Evolutionary conservation across 2,329 filamentous ascomycete genomes (phyloP).

Genomic region (Penicillium occitanis): DNA sequence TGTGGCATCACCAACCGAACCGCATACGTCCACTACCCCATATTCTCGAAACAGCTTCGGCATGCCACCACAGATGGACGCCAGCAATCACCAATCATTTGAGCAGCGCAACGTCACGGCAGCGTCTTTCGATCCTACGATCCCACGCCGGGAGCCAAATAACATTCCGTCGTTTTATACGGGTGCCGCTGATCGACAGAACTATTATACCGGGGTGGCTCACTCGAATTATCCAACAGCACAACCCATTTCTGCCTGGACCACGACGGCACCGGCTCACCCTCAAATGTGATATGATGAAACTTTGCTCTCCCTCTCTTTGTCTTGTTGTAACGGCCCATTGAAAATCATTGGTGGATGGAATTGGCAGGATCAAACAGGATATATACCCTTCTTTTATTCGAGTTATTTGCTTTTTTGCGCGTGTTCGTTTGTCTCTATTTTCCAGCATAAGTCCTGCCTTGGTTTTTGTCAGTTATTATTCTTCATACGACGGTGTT

Average conservation of each 20-base stretch:
- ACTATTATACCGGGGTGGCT: constrained; percentile 35
- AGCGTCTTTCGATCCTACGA: constrained; percentile 32
- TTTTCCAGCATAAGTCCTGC: not conserved
- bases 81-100: constrained; percentile 29
- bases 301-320: not conserved
- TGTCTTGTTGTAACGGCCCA: constrained; percentile 14
- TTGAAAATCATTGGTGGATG: constrained; percentile 13
- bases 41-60: constrained; percentile 43
- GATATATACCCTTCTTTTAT: constrained; percentile 20
- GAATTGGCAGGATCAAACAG: constrained; percentile 15
- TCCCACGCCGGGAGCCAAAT: constrained; percentile 40
- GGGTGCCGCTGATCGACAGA: constrained; percentile 32
- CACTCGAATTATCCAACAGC: constrained; percentile 36
- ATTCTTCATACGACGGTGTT: constrained; percentile 11
- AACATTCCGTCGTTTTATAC: constrained; percentile 38
- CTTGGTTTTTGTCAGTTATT: not conserved
- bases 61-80: constrained; percentile 35
- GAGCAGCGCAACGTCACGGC: constrained; percentile 35
- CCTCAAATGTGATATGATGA: constrained; percentile 36
- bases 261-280: constrained; percentile 40
- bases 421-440: not conserved
- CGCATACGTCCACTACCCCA: constrained; percentile 37
- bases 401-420: not conserved
- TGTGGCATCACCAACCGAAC: constrained; percentile 38
- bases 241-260: constrained; percentile 38